Evolutionary conservation across 257 asterid genomes (phyloP).

Genomic region (Forsythia suspensa): DNA sequence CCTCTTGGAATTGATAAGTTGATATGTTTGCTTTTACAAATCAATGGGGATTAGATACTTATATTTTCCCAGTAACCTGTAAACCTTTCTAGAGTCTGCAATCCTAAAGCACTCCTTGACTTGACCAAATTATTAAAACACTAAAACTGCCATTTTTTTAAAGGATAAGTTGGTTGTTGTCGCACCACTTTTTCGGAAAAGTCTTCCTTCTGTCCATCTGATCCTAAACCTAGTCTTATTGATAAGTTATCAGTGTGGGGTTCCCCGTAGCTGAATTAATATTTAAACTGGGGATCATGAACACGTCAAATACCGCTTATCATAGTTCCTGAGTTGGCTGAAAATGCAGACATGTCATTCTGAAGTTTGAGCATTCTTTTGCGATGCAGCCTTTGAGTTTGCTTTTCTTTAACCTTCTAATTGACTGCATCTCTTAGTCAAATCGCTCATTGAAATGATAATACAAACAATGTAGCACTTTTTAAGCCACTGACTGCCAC

Average conservation of each 20-base stretch:
- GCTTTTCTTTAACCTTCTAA: not conserved
- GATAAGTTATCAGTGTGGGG: not conserved
- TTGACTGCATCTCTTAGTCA: not conserved
- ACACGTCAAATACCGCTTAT: not conserved
- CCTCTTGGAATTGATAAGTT: not conserved
- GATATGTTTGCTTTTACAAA: not conserved
- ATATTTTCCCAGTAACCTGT: not conserved
- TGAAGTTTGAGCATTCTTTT: not conserved
- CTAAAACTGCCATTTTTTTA: too few species aligned
- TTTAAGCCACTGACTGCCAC: not conserved
- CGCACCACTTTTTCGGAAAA: not conserved
- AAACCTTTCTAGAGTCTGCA: not conserved
- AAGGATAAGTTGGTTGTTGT: not conserved
- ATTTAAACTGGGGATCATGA: not conserved
- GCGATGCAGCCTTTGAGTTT: not conserved
- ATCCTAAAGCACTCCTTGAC: not conserved
- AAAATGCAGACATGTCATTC: not conserved
- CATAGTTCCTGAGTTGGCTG: conserved; percentile 8
- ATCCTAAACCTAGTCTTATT: not conserved
- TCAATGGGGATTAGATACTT: not conserved
- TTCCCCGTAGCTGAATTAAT: not conserved
- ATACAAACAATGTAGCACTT: not conserved
- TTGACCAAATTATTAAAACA: not conserved
- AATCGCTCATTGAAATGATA: not conserved
- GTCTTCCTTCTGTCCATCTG: not conserved